These are phyloP conservation scores for Berberis vulgaris DNA, from an alignment of 164 flowering plant species.

Conservation along the genomic window DNA sequence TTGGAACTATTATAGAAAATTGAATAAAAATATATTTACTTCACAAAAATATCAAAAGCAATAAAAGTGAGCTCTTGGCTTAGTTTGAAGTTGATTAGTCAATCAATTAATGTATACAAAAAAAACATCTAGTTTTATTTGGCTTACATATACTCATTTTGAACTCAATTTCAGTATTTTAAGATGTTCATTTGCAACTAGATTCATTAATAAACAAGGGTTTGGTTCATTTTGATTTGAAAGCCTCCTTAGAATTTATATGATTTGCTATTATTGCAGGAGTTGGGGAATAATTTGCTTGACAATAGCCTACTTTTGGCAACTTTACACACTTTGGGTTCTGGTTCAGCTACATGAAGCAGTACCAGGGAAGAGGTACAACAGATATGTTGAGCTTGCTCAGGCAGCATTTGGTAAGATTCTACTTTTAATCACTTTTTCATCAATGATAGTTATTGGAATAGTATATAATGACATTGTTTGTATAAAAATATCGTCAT, in stretches of 20 bases:
- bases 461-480: not conserved
- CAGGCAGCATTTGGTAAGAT: conserved; percentile 94
- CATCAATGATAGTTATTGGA: not conserved
- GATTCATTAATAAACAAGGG: too few relatives aligned
- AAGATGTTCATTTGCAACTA: too few relatives aligned
- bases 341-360: conserved; percentile 96
- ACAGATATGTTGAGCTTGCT: conserved; percentile 96
- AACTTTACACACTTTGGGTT: conserved; percentile 92
- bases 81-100: too few relatives aligned
- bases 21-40: too few relatives aligned
- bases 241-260: not conserved
- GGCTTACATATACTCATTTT: too few relatives aligned
- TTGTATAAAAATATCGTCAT: too few relatives aligned
- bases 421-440: not conserved
- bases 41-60: too few relatives aligned
- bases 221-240: not conserved
- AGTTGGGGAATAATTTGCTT: conserved; percentile 95
- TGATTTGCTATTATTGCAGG: conserved; percentile 35
- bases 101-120: too few relatives aligned
- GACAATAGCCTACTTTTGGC: conserved; percentile 87
- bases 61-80: too few relatives aligned
- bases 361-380: conserved; percentile 95
- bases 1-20: too few relatives aligned
- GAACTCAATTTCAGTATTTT: too few relatives aligned
- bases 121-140: too few relatives aligned